Conservation (phyloP, 169 alveolate genomes). For the Plasmodium coatneyi region DNA sequence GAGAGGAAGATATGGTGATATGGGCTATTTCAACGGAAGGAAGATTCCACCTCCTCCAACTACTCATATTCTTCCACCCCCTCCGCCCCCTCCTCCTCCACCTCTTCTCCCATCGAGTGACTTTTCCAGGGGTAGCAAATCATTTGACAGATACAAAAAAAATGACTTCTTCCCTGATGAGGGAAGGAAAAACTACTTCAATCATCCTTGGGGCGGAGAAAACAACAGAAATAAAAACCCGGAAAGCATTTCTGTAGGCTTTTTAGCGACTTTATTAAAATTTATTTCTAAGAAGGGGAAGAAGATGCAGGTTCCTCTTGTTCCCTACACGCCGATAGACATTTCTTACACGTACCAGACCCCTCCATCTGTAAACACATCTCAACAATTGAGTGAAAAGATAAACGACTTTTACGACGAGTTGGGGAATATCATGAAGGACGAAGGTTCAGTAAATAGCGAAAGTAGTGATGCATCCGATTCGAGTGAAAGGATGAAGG, state of each 20-base stretch:
- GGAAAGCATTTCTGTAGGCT: slow-evolving; percentile 63
- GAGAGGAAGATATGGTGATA: neutral
- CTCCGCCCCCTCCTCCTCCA: slow-evolving; percentile 41
- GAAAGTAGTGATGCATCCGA: slow-evolving; percentile 56
- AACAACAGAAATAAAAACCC: slow-evolving; percentile 29
- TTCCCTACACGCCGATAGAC: slow-evolving; percentile 70
- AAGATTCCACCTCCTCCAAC: slow-evolving; percentile 18
- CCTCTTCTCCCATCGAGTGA: neutral
- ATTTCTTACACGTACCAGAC: slow-evolving; percentile 55
- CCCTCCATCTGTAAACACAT: slow-evolving; percentile 34
- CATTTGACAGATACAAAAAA: slow-evolving; percentile 17
- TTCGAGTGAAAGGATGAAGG: slow-evolving; percentile 12
- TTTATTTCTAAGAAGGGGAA: slow-evolving; percentile 58
- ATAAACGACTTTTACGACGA: slow-evolving; percentile 66
- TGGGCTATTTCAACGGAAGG: neutral
- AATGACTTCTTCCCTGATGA: neutral
- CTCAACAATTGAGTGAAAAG: slow-evolving; percentile 40
- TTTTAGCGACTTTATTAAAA: slow-evolving; percentile 71
- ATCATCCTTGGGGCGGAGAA: neutral
- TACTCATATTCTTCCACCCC: neutral
- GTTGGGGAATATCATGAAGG: slow-evolving; percentile 32
- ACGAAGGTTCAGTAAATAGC: slow-evolving; percentile 8
- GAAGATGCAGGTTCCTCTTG: slow-evolving; percentile 36
- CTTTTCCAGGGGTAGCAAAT: neutral
- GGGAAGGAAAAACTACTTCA: neutral